Conservation (phyloP, 2,329 filamentous ascomycete species). For the Fusarium decemcellulare region DNA sequence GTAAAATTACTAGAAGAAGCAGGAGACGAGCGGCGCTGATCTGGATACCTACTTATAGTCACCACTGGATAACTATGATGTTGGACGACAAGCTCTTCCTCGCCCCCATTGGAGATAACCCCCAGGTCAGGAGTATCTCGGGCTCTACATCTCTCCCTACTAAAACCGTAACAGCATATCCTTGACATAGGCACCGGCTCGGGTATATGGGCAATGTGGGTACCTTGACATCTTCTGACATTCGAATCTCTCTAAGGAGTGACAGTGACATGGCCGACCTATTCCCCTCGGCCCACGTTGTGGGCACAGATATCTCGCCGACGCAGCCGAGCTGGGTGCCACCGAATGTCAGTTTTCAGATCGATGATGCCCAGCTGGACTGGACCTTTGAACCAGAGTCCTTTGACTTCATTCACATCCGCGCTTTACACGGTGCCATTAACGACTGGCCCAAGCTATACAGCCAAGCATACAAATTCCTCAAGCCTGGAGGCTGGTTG, state of each 20-base stretch:
- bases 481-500: constrained; percentile 7
- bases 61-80: constrained; percentile 22
- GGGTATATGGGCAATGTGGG: constrained; percentile 8
- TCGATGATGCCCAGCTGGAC: neutral
- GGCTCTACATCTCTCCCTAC: neutral
- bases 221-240: neutral
- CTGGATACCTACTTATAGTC: neutral
- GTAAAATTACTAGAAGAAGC: neutral
- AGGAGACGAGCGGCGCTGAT: neutral
- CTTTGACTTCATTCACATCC: constrained; percentile 5
- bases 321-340: constrained; percentile 2
- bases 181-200: constrained; percentile 3
- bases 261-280: neutral
- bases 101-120: constrained; percentile 16
- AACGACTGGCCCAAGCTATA: constrained; percentile 4
- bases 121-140: neutral
- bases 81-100: constrained; percentile 10
- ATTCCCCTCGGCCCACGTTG: neutral
- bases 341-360: constrained; percentile 8
- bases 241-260: neutral
- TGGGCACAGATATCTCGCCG: constrained; percentile 2
- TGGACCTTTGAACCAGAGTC: constrained; percentile 1
- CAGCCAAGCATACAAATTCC: neutral
- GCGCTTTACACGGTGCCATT: neutral
- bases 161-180: neutral